phyloP scores from a whole-genome alignment of 2,329 filamentous ascomycete genomes.

The Coniochaeta sp. region DNA sequence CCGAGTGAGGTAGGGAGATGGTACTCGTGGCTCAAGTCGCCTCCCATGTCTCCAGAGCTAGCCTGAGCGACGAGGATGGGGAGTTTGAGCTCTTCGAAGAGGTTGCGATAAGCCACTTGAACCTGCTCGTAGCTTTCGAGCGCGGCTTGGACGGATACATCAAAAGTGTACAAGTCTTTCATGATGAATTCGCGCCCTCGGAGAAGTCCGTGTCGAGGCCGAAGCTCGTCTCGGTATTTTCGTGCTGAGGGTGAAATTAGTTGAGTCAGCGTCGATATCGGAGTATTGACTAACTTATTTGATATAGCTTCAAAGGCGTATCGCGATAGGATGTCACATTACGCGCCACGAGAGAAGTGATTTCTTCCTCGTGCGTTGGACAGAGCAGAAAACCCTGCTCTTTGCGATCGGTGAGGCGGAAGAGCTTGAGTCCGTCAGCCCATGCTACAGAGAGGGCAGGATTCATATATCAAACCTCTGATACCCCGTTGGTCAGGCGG shows the following conservation, averaged over 20 bases:
- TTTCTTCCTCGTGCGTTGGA: slow-evolving; percentile 95
- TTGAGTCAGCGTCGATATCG: background rate
- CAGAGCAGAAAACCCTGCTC: slow-evolving; percentile 68
- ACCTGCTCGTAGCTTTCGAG: slow-evolving; percentile 75
- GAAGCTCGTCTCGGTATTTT: slow-evolving; percentile 89
- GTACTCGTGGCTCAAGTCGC: slow-evolving; percentile 88
- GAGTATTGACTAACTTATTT: slow-evolving; percentile 60
- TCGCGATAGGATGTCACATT: slow-evolving; percentile 77
- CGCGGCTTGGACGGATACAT: slow-evolving; percentile 59
- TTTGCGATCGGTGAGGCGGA: slow-evolving; percentile 74
- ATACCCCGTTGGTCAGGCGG: slow-evolving; percentile 62
- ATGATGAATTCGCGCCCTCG: slow-evolving; percentile 89
- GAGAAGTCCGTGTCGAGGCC: slow-evolving; percentile 81
- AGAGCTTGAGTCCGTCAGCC: slow-evolving; percentile 47
- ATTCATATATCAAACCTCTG: slow-evolving; percentile 51
- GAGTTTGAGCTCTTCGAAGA: slow-evolving; percentile 78
- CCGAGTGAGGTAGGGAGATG: slow-evolving; percentile 74
- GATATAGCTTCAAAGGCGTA: slow-evolving; percentile 80
- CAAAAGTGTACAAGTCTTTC: slow-evolving; percentile 98
- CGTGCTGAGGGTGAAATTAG: slow-evolving; percentile 47
- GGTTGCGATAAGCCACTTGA: slow-evolving; percentile 61
- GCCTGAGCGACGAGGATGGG: slow-evolving; percentile 81
- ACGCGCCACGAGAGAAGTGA: slow-evolving; percentile 71
- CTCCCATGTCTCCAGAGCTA: slow-evolving; percentile 94
- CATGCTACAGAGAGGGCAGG: background rate